Evolutionary conservation across 2,329 filamentous ascomycete genomes (phyloP), one percentile per base, ranked within the genome.

Genomic region (Setomelanomma holmii): DNA sequence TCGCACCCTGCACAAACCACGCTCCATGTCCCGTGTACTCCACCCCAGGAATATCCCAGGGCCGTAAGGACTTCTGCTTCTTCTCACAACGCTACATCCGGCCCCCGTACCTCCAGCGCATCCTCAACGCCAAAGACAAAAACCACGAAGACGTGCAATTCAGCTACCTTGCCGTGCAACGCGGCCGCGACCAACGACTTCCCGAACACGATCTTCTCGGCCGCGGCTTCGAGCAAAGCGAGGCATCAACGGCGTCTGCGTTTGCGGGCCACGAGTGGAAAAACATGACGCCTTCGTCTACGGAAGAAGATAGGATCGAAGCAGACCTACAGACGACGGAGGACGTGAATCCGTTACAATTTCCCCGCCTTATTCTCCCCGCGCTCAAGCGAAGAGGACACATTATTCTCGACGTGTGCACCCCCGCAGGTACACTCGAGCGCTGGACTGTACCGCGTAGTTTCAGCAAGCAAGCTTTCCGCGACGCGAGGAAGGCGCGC

Each of bases 101-200:
- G 0, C 95, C 95, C 0, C 78, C 81, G 0, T 97, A 93, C 73
- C 81, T 97, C 49, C 91, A 96, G 70, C 84, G 84, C 40, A 82
- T 98, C 40, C 78, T 96, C 17, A 84, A 86, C 16, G 86, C 84
- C 20, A 81, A 76, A 56, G 84, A 87, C 63, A 85, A 85, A 58
- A 97, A 96, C 71, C 90, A 96, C 68, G 93, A 96, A 71, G 92
- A 98, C 67, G 84, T 96, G 12, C 84, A 91, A 64, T 99, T 93
- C 76, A 96, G 90, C 71, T 99, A 96, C 72, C 70, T 99, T 12
- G 89, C 89, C 3, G 84, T 98, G 16, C 90, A 91, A 68, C 87
- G 93, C 17, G 95, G 95, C 5, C 80, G 85, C 10, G 81, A 88
- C 66, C 75, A 82, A 4, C 82, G 86, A 8, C 62, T 68, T 5